Conservation (phyloP, 2,329 filamentous ascomycete genomes). For the Dendrostoma leiphaemia region DNA sequence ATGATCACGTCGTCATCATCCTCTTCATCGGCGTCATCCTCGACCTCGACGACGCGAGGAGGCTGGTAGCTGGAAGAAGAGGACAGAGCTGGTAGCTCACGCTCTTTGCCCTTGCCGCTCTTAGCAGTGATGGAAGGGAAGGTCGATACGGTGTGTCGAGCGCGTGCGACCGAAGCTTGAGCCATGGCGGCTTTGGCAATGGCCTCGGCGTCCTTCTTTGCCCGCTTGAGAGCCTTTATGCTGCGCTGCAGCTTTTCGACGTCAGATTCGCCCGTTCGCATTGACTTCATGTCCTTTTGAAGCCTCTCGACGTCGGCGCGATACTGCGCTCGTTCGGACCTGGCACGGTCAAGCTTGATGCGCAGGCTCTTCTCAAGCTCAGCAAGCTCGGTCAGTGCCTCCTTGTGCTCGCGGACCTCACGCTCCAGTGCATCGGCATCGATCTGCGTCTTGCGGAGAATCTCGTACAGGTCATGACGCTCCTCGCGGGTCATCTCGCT, state of each 20-base stretch:
- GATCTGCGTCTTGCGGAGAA: constrained; percentile 61
- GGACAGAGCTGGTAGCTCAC: background rate
- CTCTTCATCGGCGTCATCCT: constrained; percentile 23
- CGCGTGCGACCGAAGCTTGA: constrained; percentile 18
- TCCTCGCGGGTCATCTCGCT: constrained; percentile 49
- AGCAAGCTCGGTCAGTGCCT: constrained; percentile 56
- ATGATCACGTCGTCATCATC: constrained; percentile 15
- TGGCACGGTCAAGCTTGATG: constrained; percentile 66
- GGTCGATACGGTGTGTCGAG: constrained; percentile 15
- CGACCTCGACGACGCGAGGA: constrained; percentile 26
- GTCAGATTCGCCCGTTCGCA: constrained; percentile 39
- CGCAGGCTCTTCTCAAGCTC: constrained; percentile 59
- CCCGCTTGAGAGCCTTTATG: constrained; percentile 43
- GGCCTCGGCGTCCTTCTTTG: constrained; percentile 35
- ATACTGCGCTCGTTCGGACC: constrained; percentile 61
- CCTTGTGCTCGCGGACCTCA: constrained; percentile 67
- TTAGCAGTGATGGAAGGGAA: background rate
- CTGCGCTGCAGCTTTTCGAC: constrained; percentile 50
- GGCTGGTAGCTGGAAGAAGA: constrained; percentile 18
- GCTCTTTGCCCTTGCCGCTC: constrained; percentile 13
- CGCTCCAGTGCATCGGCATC: constrained; percentile 69
- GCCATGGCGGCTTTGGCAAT: constrained; percentile 24
- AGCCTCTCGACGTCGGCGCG: constrained; percentile 54
- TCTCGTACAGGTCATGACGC: constrained; percentile 57
- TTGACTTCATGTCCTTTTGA: constrained; percentile 46